These are phyloP conservation scores for Rugonectria rugulosa DNA, from an alignment of 2,329 filamentous ascomycete genomes.

Conservation along the genomic window DNA sequence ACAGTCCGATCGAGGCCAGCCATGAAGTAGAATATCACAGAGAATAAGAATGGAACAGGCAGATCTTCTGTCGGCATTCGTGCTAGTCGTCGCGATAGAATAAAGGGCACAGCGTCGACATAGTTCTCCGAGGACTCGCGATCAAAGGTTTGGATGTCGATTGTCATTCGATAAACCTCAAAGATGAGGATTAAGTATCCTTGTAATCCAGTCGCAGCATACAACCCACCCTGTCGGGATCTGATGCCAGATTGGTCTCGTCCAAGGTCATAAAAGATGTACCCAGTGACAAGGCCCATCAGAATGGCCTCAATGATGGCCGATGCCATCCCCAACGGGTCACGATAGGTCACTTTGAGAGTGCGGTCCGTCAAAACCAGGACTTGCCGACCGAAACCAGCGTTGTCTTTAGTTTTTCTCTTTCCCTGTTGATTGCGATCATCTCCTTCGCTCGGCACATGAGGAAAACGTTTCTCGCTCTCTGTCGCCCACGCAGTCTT, in stretches of 20 bases:
- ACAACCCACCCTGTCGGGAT: conserved; percentile 76
- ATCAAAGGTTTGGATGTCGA: conserved; percentile 79
- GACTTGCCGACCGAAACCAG: conserved; percentile 68
- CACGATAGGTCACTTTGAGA: conserved; percentile 75
- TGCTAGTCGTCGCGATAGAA: conserved; percentile 74
- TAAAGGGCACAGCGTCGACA: conserved; percentile 72
- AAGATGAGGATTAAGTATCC: conserved; percentile 80
- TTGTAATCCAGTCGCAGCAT: conserved; percentile 75
- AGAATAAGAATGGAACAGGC: conserved; percentile 75
- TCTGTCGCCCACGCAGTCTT: conserved; percentile 65
- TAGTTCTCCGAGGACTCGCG: conserved; percentile 78
- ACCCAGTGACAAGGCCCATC: conserved; percentile 77
- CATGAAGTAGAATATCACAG: conserved; percentile 80
- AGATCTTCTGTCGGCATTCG: conserved; percentile 75
- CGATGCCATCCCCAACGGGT: conserved; percentile 77
- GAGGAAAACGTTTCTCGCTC: conserved; percentile 39
- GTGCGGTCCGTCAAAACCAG: conserved; percentile 73
- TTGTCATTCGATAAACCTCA: conserved; percentile 76
- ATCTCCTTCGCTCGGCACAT: conserved; percentile 21
- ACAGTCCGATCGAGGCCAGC: conserved; percentile 72
- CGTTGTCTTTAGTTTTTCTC: conserved; percentile 50
- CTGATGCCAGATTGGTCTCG: conserved; percentile 75
- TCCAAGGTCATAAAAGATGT: conserved; percentile 73
- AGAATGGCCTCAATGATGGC: conserved; percentile 73
- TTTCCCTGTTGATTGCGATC: conserved; percentile 25